phyloP scores from a whole-genome alignment of 2,329 filamentous ascomycete genomes.

The Hypoxylon rubiginosum region DNA sequence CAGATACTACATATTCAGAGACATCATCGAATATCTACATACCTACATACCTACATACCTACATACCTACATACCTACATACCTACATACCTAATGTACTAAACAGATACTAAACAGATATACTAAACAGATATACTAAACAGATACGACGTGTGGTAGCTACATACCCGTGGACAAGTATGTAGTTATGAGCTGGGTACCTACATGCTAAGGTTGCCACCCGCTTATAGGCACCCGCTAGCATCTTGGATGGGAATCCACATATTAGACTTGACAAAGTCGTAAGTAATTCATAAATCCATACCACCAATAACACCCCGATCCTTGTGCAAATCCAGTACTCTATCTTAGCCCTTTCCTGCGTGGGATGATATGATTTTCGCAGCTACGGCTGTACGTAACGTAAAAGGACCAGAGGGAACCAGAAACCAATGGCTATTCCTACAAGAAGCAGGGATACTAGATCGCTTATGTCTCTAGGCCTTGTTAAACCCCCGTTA shows the following conservation, averaged over 20 bases:
- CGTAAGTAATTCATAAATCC: slow-evolving; percentile 12
- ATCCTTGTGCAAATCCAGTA: neutral
- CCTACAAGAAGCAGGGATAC: slow-evolving; percentile 34
- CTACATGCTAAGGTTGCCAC: neutral
- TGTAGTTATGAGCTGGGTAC: neutral
- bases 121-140: no score
- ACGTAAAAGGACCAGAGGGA: slow-evolving; percentile 18
- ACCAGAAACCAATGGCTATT: slow-evolving; percentile 20
- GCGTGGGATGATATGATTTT: slow-evolving; percentile 32
- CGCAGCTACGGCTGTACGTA: slow-evolving; percentile 32
- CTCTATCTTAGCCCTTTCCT: slow-evolving; percentile 21
- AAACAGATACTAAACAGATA: no score
- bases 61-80: no score
- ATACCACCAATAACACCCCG: slow-evolving; percentile 21
- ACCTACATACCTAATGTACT: no score
- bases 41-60: no score
- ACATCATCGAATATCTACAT: neutral
- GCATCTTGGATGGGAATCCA: slow-evolving; percentile 14
- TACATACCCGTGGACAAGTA: no score
- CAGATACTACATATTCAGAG: slow-evolving; percentile 20
- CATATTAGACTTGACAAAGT: slow-evolving; percentile 24
- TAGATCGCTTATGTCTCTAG: slow-evolving; percentile 32
- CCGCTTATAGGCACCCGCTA: slow-evolving; percentile 11
- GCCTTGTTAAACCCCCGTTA: neutral
- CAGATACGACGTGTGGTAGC: neutral